phyloP scores from a whole-genome alignment of 1,139 yeast species.

The Zygoascus sp. region DNA sequence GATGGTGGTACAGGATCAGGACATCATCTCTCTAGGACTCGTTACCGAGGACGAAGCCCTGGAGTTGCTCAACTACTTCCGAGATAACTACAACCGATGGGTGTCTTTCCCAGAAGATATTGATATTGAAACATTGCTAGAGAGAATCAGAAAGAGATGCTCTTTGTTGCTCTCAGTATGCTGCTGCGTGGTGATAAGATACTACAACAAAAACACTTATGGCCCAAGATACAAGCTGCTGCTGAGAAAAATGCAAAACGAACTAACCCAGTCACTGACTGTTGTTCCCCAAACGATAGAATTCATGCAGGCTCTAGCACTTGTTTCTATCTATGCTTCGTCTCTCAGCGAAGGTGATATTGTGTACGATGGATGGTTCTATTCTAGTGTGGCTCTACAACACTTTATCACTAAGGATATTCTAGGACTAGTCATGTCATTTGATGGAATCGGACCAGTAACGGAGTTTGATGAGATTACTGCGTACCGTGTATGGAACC shows the following conservation, averaged over 20 bases:
- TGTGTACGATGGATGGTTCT: conserved; percentile 56
- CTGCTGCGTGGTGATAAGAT: conserved; percentile 57
- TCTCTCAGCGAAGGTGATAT: conserved; percentile 51
- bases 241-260: conserved; percentile 39
- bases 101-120: conserved; percentile 61
- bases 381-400: conserved; percentile 55
- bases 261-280: conserved; percentile 44
- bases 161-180: conserved; percentile 63
- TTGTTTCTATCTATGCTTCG: conserved; percentile 56
- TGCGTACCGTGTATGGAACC: conserved; percentile 64
- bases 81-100: conserved; percentile 73
- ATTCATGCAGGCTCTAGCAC: conserved; percentile 60
- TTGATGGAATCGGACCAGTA: conserved; percentile 35
- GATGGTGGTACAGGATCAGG: conserved; percentile 36
- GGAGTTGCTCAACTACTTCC: conserved; percentile 52
- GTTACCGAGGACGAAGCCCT: conserved; percentile 48
- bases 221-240: conserved; percentile 35
- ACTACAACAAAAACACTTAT: conserved; percentile 34
- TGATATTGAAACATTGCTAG: conserved; percentile 48
- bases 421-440: conserved; percentile 35
- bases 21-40: conserved; percentile 47
- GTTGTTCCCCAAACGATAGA: conserved; percentile 48
- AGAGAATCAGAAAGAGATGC: conserved; percentile 49
- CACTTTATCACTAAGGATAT: conserved; percentile 50
- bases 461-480: conserved; percentile 50